These are phyloP conservation scores for Colletotrichum paranaense DNA, from an alignment of 2,329 filamentous ascomycete species.

Conservation along the genomic window DNA sequence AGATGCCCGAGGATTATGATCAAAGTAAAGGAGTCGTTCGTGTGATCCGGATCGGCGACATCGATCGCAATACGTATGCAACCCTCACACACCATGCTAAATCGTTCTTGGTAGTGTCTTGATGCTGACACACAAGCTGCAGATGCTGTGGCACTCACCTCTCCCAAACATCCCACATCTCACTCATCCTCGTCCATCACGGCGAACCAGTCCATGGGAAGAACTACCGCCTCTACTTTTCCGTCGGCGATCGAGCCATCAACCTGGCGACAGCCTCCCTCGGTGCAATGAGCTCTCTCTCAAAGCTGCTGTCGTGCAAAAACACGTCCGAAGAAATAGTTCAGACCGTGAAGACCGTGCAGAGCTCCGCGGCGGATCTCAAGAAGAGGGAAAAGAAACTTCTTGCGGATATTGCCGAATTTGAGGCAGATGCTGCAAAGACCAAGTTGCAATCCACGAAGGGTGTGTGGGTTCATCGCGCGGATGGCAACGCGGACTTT, in stretches of 20 bases:
- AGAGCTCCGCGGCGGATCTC: slow-evolving; percentile 36
- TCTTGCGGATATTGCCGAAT: slow-evolving; percentile 42
- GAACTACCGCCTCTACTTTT: slow-evolving; percentile 46
- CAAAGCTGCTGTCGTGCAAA: slow-evolving; percentile 41
- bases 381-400: slow-evolving; percentile 43
- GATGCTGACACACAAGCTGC: neutral
- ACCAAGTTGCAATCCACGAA: slow-evolving; percentile 31
- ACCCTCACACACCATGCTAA: neutral
- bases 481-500: slow-evolving; percentile 43
- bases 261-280: slow-evolving; percentile 39
- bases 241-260: slow-evolving; percentile 43
- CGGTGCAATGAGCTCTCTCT: slow-evolving; percentile 39
- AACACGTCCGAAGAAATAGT: slow-evolving; percentile 39
- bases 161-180: slow-evolving; percentile 44
- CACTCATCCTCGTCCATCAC: slow-evolving; percentile 42
- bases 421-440: slow-evolving; percentile 41
- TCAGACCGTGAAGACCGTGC: slow-evolving; percentile 28
- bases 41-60: slow-evolving; percentile 42
- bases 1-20: slow-evolving; percentile 44
- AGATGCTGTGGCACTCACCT: slow-evolving; percentile 47
- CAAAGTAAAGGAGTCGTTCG: slow-evolving; percentile 44
- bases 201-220: slow-evolving; percentile 45
- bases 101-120: neutral
- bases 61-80: slow-evolving; percentile 45
- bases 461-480: slow-evolving; percentile 40